Percentiles rank a stretch among this genome's conserved stretches.
These are phyloP conservation scores for Cardiospermum halicacabum DNA, from an alignment of 345 rosid species.

Conservation along the genomic window DNA sequence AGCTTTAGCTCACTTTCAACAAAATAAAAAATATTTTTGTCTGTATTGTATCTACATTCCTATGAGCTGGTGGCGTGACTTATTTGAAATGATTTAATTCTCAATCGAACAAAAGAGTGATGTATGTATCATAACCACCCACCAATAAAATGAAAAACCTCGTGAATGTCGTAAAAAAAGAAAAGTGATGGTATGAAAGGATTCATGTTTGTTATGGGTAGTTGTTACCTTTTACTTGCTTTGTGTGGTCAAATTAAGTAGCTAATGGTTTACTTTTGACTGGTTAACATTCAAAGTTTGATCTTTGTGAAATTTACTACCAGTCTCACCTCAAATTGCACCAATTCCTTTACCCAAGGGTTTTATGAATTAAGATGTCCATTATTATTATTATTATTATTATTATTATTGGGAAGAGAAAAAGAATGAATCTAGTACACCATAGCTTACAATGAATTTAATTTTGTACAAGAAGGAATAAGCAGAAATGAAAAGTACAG, in stretches of 20 bases:
- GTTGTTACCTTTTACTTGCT: not conserved
- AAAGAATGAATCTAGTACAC: no score
- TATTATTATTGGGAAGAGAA: no score
- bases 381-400: no score
- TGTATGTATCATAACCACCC: no score
- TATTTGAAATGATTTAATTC: not conserved
- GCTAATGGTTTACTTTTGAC: not conserved
- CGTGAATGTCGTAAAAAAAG: conserved; percentile 5
- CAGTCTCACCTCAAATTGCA: no score
- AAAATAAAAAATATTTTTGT: not conserved
- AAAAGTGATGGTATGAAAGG: not conserved
- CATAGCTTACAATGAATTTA: no score
- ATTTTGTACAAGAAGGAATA: no score
- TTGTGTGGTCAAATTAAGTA: conserved; percentile 8
- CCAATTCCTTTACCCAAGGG: no score
- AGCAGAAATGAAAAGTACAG: conserved; percentile 20
- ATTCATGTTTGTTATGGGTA: no score
- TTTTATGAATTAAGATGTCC: no score
- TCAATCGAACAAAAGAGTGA: not conserved
- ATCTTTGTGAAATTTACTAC: not conserved
- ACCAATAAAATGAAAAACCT: not conserved
- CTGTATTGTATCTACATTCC: not conserved
- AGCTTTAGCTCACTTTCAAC: not conserved
- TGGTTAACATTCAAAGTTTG: not conserved
- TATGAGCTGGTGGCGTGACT: not conserved